phyloP scores from a whole-genome alignment of 306 rosid species.

The Quercus aquifolioides region DNA sequence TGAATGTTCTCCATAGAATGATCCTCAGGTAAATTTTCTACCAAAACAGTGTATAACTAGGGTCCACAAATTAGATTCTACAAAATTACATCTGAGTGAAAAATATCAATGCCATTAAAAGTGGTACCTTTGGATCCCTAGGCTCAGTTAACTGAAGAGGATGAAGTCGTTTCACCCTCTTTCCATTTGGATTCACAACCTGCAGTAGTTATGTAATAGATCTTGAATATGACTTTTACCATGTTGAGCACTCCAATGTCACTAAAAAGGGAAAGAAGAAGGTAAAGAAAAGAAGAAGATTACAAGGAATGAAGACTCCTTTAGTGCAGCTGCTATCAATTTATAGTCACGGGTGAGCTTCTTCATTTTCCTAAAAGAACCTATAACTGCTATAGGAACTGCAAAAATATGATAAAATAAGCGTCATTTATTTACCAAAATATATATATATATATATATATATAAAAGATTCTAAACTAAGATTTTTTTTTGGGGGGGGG shows the following conservation, averaged over 20 bases:
- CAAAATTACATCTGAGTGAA: background rate
- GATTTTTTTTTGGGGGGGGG: background rate
- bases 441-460: background rate
- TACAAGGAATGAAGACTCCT: constrained; percentile 85
- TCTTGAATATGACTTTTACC: constrained; percentile 9
- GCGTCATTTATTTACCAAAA: constrained; percentile 1
- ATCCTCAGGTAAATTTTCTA: constrained; percentile 86
- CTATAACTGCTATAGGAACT: constrained; percentile 73
- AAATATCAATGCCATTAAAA: constrained; percentile 16
- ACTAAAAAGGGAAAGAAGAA: constrained; percentile 9
- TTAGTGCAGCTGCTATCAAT: constrained; percentile 58
- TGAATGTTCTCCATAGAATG: constrained; percentile 75
- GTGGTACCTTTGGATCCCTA: constrained; percentile 75
- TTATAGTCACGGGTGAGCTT: constrained; percentile 59
- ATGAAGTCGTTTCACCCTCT: constrained; percentile 78
- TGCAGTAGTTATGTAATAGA: constrained; percentile 21
- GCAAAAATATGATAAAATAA: constrained; percentile 31
- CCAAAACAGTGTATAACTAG: constrained; percentile 89
- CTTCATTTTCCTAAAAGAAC: constrained; percentile 83
- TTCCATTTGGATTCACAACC: constrained; percentile 84
- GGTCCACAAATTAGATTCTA: constrained; percentile 45
- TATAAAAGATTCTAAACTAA: background rate
- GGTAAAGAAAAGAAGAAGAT: constrained; percentile 20
- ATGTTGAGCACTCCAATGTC: constrained; percentile 24
- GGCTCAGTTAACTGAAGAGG: constrained; percentile 46